phyloP scores from a whole-genome alignment of 176 grass and related monocot genomes.

The Bromus sterilis region DNA sequence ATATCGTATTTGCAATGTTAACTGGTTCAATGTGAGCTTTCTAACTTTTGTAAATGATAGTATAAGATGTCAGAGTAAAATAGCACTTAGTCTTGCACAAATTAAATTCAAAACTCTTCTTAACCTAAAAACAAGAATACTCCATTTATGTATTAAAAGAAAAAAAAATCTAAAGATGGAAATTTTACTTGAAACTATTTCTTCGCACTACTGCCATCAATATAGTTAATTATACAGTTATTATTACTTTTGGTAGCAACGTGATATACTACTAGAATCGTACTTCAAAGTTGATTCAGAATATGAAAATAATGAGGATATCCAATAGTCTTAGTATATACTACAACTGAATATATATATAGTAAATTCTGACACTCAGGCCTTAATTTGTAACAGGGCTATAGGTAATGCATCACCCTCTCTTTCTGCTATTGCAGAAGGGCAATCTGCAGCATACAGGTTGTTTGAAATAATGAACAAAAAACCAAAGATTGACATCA shows the following conservation, averaged over 20 bases:
- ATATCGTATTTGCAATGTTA: constrained; percentile 46
- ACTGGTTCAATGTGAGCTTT: constrained; percentile 50
- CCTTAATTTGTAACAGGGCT: constrained; percentile 40
- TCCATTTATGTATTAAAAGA: neutral
- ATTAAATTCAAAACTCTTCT: neutral
- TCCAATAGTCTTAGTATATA: neutral
- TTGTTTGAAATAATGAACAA: constrained; percentile 59
- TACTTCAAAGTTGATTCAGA: neutral
- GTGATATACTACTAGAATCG: neutral
- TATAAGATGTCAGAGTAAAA: neutral
- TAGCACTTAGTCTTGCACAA: neutral
- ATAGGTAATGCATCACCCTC: constrained; percentile 64
- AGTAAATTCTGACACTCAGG: neutral
- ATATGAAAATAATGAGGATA: neutral
- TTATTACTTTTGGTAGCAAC: neutral
- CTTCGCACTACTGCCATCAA: neutral
- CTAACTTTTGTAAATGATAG: neutral
- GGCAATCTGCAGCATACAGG: constrained; percentile 59
- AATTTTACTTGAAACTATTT: neutral
- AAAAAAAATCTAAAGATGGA: neutral
- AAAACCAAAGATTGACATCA: constrained; percentile 62
- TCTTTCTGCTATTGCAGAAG: constrained; percentile 67
- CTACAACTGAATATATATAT: neutral
- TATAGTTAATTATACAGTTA: neutral
- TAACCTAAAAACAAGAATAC: neutral